Evolutionary conservation across 1,284 basidiomycete species (phyloP).

Genomic region (Gomphus bonarii): DNA sequence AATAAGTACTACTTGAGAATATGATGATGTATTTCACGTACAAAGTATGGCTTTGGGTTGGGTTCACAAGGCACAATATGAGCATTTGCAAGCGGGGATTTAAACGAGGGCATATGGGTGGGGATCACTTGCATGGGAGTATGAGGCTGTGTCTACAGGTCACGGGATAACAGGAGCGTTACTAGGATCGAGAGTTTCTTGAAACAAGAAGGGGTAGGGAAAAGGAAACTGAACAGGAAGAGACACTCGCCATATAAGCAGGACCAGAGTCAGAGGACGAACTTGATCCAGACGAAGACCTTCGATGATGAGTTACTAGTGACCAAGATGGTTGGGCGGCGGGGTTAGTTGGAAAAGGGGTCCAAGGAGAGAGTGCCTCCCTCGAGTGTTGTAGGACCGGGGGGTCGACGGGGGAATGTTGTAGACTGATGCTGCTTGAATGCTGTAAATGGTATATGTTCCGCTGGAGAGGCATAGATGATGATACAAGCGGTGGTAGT

Average conservation of each 20-base stretch:
- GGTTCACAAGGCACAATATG: not conserved
- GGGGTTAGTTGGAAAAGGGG: constrained; percentile 19
- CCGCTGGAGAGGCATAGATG: not conserved
- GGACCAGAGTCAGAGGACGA: constrained; percentile 49
- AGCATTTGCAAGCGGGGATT: not conserved
- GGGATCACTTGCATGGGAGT: not conserved
- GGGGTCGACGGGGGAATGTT: constrained; percentile 33
- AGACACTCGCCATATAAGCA: constrained; percentile 66
- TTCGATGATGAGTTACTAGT: constrained; percentile 39
- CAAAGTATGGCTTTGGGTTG: not conserved
- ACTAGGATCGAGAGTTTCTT: constrained; percentile 6
- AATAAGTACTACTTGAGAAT: not conserved
- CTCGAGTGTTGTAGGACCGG: constrained; percentile 18
- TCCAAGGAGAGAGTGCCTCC: constrained; percentile 12
- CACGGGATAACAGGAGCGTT: constrained; percentile 3
- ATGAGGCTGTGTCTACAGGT: constrained; percentile 6
- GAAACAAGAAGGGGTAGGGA: constrained; percentile 14
- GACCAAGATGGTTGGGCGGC: constrained; percentile 29
- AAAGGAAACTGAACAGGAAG: not conserved
- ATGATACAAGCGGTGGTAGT: not conserved
- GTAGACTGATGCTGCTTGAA: constrained; percentile 29
- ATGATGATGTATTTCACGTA: not conserved
- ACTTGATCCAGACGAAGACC: constrained; percentile 62
- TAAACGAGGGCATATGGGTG: not conserved
- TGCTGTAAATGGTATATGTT: constrained; percentile 12